Conservation (phyloP, 805 yeast genomes). For the Starmerella tilneyi region DNA sequence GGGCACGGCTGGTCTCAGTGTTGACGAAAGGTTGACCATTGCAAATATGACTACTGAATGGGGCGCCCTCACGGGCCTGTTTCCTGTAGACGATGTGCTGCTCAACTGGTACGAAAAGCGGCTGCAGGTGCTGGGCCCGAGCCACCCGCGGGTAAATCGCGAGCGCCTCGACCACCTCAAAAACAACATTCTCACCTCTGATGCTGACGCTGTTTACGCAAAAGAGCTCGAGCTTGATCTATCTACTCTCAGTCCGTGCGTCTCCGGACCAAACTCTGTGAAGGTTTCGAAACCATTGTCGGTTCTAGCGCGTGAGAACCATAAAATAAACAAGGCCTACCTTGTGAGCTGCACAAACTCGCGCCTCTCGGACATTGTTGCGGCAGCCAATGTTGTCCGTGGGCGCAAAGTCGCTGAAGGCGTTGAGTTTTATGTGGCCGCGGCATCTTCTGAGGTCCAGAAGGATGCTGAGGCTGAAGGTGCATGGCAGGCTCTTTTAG, state of each 20-base stretch:
- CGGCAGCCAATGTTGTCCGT: constrained; percentile 81
- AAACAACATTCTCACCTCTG: constrained; percentile 44
- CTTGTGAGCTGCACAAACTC: constrained; percentile 97
- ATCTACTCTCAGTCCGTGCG: constrained; percentile 68
- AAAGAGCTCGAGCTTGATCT: constrained; percentile 78
- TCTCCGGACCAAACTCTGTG: constrained; percentile 96
- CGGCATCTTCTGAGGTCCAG: constrained; percentile 90
- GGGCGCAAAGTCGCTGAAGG: constrained; percentile 77
- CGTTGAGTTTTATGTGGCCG: constrained; percentile 94
- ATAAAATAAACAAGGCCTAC: constrained; percentile 86
- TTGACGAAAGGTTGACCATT: constrained; percentile 49
- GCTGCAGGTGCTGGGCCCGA: constrained; percentile 45
- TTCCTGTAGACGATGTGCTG: constrained; percentile 84
- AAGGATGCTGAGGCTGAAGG: constrained; percentile 83
- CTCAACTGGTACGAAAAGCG: constrained; percentile 69
- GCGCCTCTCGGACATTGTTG: constrained; percentile 79
- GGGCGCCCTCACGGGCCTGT: constrained; percentile 95
- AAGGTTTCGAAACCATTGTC: constrained; percentile 74
- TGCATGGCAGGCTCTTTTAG: constrained; percentile 81
- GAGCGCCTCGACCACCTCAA: constrained; percentile 46
- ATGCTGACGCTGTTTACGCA: constrained; percentile 73
- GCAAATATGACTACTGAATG: constrained; percentile 92
- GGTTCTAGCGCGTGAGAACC: constrained; percentile 59
- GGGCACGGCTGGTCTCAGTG: constrained; percentile 26
- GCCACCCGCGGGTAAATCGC: constrained; percentile 74